Base-by-base conservation (phyloP, 805 yeast species). In the Pachysolen tannophilus region DNA sequence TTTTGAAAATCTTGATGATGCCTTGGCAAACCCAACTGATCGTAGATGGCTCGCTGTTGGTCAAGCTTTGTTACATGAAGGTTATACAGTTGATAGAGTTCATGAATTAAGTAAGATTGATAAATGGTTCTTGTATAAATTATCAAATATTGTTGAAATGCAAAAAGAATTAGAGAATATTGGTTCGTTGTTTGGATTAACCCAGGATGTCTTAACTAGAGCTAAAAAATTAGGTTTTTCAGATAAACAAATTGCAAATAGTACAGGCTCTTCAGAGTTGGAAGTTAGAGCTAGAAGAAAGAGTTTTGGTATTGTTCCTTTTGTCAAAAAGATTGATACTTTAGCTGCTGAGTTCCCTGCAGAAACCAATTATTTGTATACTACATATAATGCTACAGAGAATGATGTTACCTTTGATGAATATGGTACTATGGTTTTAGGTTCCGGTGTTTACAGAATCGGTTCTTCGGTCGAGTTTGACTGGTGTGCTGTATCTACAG, bases 291-390 rank as follows among this genome's bases (percentile, higher is more conserved):
- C 90, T 59, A 63, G 82, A 53, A 80, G 98, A 67, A 78, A 81
- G 51, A 94, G 85, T 50, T 76, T 75, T 38, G 94, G 94, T 37
- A 75, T 90, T 45, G 65, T 78, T 41, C 98, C 98, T 47, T 84
- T 82, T 56, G 97, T 87, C 43, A 90, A 90, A 62, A 95, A 88
- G 62, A 92, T 90, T 53, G 98, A 90, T 68, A 90, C 98, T 20
- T 95, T 90, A 47, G 98, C 98, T 34, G 97, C 98, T 34, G 98
- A 90, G 64, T 92, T 90, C 76, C 98, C 98, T 34, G 96, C 97
- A 32, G 72, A 60, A 65, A 90, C 98, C 50, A 90, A 90, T 68
- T 90, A 90, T 64, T 69, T 90, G 61, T 90, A 92, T 69, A 75
- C 85, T 62, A 92, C 97, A 26, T 90, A 92, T 67, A 88, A 85